Evolutionary conservation across 768 basidiomycete species (phyloP).

Genomic region (Podaxis mareebaensis): DNA sequence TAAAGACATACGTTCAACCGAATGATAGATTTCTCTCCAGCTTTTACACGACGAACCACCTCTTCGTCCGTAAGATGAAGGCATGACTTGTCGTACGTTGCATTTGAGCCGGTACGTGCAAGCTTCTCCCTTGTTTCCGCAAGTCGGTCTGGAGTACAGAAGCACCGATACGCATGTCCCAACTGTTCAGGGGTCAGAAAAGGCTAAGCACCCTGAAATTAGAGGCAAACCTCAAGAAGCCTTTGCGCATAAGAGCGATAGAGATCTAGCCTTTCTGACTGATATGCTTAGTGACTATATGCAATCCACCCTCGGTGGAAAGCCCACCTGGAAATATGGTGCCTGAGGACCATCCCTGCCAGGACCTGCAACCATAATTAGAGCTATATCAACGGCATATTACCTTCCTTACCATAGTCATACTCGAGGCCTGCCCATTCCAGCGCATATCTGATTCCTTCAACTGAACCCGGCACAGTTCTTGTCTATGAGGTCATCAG

Average conservation of each 20-base stretch:
- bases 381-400: background rate
- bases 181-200: constrained; percentile 43
- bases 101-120: constrained; percentile 66
- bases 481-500: constrained; percentile 53
- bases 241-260: constrained; percentile 74
- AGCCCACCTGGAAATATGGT: constrained; percentile 82
- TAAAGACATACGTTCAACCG: constrained; percentile 73
- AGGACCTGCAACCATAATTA: constrained; percentile 56
- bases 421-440: constrained; percentile 92
- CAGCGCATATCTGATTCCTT: constrained; percentile 72
- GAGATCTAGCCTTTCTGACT: constrained; percentile 89
- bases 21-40: constrained; percentile 80
- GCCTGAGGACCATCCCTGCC: constrained; percentile 71
- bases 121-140: constrained; percentile 67
- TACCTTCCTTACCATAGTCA: constrained; percentile 71
- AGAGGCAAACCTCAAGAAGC: constrained; percentile 66
- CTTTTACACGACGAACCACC: constrained; percentile 66
- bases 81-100: constrained; percentile 88
- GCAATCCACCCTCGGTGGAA: background rate
- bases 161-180: constrained; percentile 92
- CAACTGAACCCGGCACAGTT: constrained; percentile 80
- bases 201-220: background rate
- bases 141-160: constrained; percentile 80
- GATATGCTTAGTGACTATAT: constrained; percentile 14
- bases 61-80: constrained; percentile 87